Conservation (phyloP, 2,329 filamentous ascomycete species). For the Fusarium mexicanum region DNA sequence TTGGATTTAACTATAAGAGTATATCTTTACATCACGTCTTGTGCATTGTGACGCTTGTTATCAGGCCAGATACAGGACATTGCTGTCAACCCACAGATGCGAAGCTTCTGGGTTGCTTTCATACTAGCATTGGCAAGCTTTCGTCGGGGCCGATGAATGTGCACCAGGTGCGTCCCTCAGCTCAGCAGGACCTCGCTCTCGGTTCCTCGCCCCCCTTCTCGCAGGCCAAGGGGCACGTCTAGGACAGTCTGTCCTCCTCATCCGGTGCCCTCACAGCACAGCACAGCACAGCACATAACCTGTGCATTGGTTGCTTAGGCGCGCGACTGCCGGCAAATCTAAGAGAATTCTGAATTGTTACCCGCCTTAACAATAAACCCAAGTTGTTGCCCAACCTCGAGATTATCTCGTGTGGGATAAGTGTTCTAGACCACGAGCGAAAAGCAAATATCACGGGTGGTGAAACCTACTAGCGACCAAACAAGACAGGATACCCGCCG, state of each 20-base stretch:
- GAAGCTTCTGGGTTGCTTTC: neutral
- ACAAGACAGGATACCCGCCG: neutral
- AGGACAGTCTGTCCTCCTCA: neutral
- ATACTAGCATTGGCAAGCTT: neutral
- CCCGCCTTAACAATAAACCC: slow-evolving; percentile 28
- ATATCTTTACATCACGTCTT: neutral
- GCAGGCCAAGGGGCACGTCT: neutral
- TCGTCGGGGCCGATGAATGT: neutral
- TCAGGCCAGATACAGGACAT: neutral
- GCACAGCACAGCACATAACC: neutral
- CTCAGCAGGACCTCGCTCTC: neutral
- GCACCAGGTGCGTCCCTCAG: neutral
- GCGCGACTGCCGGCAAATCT: slow-evolving; percentile 27
- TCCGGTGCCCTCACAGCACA: neutral
- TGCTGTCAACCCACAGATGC: neutral
- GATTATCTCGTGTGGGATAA: neutral
- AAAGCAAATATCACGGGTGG: slow-evolving; percentile 17
- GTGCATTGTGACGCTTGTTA: neutral
- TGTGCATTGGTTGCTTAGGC: slow-evolving; percentile 12
- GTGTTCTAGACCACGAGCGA: slow-evolving; percentile 13
- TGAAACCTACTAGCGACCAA: slow-evolving; percentile 27
- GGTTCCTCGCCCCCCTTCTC: neutral
- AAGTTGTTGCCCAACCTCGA: slow-evolving; percentile 2
- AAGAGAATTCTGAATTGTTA: slow-evolving; percentile 9
- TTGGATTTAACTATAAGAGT: slow-evolving; percentile 23